phyloP scores from a whole-genome alignment of 805 yeast genomes.

The Cyberlindnera galapagoensis region DNA sequence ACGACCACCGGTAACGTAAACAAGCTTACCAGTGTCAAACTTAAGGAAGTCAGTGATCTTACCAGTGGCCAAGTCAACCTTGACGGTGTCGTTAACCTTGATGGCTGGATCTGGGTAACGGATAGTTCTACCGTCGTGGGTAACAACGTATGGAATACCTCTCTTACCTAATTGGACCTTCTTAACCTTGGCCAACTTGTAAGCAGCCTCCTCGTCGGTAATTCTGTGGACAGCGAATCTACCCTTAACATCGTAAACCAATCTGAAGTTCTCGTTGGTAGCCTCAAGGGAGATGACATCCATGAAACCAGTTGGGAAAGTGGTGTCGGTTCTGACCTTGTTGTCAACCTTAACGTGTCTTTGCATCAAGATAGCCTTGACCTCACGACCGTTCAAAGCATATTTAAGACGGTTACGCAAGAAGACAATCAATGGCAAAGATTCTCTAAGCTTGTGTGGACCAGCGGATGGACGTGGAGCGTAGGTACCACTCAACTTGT shows the following conservation, averaged over 20 bases:
- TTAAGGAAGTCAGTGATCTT: conserved; percentile 85
- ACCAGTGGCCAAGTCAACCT: conserved; percentile 93
- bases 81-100: conserved; percentile 97
- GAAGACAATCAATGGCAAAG: conserved; percentile 93
- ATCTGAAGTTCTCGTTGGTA: conserved; percentile 99
- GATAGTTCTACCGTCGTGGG: conserved; percentile 99
- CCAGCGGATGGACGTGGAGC: conserved; percentile 99
- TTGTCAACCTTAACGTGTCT: conserved; percentile 98
- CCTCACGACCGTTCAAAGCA: conserved; percentile 98
- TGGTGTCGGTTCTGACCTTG: conserved; percentile 98
- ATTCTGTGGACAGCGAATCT: conserved; percentile 99
- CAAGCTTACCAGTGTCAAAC: conserved; percentile 89
- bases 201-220: conserved; percentile 96
- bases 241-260: conserved; percentile 97
- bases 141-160: conserved; percentile 96
- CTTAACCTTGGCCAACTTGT: conserved; percentile 98
- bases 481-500: conserved; percentile 98
- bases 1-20: conserved; percentile 96
- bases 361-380: conserved; percentile 96
- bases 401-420: conserved; percentile 98
- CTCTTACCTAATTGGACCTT: conserved; percentile 97
- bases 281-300: conserved; percentile 96
- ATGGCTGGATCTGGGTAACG: conserved; percentile 98
- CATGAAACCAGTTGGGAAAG: conserved; percentile 99
- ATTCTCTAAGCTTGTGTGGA: conserved; percentile 99